Evolutionary conservation across 1,284 basidiomycete species (phyloP).

Genomic region (Fomitopsis pinicola): DNA sequence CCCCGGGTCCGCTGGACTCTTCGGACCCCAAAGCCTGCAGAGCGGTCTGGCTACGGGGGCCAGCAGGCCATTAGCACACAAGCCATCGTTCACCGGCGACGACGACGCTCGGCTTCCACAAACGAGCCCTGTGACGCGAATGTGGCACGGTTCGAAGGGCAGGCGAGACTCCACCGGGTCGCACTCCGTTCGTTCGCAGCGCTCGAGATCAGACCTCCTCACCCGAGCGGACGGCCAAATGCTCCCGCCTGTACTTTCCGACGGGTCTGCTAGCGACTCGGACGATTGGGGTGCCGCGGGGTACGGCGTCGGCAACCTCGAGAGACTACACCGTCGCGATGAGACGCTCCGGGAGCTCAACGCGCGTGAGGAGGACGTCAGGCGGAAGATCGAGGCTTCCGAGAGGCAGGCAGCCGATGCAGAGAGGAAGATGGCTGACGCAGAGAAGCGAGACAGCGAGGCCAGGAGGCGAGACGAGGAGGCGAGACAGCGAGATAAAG

Average conservation of each 20-base stretch:
- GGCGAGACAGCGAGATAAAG: slow-evolving; percentile 17
- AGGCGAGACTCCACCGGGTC: slow-evolving; percentile 23
- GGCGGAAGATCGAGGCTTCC: slow-evolving; percentile 12
- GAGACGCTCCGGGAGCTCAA: slow-evolving; percentile 11
- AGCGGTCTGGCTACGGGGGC: not conserved
- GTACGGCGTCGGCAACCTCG: slow-evolving; percentile 26
- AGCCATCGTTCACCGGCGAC: slow-evolving; percentile 6
- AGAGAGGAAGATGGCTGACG: slow-evolving; percentile 21
- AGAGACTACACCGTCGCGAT: not conserved
- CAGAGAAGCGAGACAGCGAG: slow-evolving; percentile 11
- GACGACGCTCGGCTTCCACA: not conserved
- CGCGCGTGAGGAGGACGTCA: slow-evolving; percentile 10
- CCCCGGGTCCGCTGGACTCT: slow-evolving; percentile 4
- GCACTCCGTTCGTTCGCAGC: slow-evolving; percentile 23
- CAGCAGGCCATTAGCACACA: not conserved
- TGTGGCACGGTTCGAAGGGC: slow-evolving; percentile 11
- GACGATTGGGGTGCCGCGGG: slow-evolving; percentile 27
- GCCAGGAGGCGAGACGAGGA: slow-evolving; percentile 9
- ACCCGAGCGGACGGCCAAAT: not conserved
- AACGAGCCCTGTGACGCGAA: not conserved
- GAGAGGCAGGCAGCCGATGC: slow-evolving; percentile 17
- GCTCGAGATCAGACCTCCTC: slow-evolving; percentile 20
- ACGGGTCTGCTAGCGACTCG: slow-evolving; percentile 26
- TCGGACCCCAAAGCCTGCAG: slow-evolving; percentile 8
- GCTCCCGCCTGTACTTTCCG: too few species aligned